Evolutionary conservation across 2,329 filamentous ascomycete species (phyloP), one percentile per base, ranked within the genome.

Genomic region (Colletotrichum kahawae): DNA sequence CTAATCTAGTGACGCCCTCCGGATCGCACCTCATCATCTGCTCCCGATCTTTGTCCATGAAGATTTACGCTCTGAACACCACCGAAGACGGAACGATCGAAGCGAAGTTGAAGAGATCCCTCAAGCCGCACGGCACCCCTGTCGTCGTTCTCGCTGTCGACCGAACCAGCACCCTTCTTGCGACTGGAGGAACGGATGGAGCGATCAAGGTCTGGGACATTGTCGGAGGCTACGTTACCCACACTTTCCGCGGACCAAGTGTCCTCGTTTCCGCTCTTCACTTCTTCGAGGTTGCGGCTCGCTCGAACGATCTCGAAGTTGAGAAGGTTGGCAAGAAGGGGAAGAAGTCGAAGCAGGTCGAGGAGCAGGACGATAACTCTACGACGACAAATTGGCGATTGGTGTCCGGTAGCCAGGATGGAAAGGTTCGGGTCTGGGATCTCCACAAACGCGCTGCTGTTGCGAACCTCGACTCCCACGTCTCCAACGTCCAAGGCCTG

Each of bases 131-230:
- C 82, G 90, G 92, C 0, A 96, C 96, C 4, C 97, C 97, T 0
- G 95, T 98, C 2, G 93, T 98, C 2, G 95, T 96, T 10, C 88
- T 96, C 16, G 93, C 95, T 1, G 92, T 97, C 76, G 97, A 99
- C 83, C 90, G 92, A 69, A 98, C 96, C 2, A 94, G 96, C 80
- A 98, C 96, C 3, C 88, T 99, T 14, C 89, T 99, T 57, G 97
- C 96, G 18, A 98, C 96, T 18, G 97, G 97, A 77, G 95, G 95
- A 64, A 96, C 97, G 5, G 97, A 99, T 82, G 97, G 97, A 29
- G 92, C 94, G 1, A 95, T 98, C 80, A 99, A 99, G 84, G 93
- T 99, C 67, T 99, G 96, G 96, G 97, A 99, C 84, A 95, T 99
- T 75, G 89, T 90, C 65, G 95, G 93, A 59, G 97, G 97, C 27